Percentiles rank a stretch among this genome's conserved stretches.
Conservation (phyloP, 1,284 basidiomycete species). For the Heterobasidion annosum region DNA sequence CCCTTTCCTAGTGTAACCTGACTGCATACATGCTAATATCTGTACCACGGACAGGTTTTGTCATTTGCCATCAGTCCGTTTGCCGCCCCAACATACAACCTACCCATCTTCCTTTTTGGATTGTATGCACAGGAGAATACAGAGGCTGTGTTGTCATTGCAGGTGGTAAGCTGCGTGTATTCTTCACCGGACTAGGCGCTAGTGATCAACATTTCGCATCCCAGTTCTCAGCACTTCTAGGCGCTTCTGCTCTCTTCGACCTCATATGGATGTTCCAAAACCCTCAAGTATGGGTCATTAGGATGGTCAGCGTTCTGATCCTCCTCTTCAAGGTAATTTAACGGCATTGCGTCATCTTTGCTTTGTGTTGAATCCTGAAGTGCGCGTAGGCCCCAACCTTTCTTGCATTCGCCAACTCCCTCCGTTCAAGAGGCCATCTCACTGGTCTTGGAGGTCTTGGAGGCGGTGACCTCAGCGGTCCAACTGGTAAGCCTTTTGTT, state of each 20-base stretch:
- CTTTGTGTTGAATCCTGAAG: background rate
- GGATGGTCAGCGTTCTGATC: constrained; percentile 47
- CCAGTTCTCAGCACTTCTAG: constrained; percentile 60
- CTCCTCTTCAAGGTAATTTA: constrained; percentile 54
- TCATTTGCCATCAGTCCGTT: constrained; percentile 56
- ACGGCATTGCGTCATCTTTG: background rate
- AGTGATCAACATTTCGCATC: too few species aligned
- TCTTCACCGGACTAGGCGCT: background rate
- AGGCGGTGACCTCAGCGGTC: constrained; percentile 44
- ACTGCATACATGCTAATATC: background rate
- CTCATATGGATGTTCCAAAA: constrained; percentile 60
- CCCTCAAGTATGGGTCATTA: constrained; percentile 45
- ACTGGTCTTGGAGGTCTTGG: constrained; percentile 41
- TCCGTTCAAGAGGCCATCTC: constrained; percentile 56
- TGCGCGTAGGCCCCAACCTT: constrained; percentile 41
- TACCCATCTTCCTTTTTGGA: constrained; percentile 70
- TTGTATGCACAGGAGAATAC: constrained; percentile 57
- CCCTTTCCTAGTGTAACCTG: background rate
- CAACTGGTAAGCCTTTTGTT: constrained; percentile 43
- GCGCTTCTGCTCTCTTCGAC: constrained; percentile 54
- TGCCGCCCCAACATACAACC: constrained; percentile 56
- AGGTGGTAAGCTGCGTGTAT: constrained; percentile 34
- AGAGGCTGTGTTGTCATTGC: constrained; percentile 55
- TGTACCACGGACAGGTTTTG: constrained; percentile 25
- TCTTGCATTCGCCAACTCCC: constrained; percentile 40